phyloP scores from a whole-genome alignment of 2,329 filamentous ascomycete species.

The Ophiostoma fasciatum region DNA sequence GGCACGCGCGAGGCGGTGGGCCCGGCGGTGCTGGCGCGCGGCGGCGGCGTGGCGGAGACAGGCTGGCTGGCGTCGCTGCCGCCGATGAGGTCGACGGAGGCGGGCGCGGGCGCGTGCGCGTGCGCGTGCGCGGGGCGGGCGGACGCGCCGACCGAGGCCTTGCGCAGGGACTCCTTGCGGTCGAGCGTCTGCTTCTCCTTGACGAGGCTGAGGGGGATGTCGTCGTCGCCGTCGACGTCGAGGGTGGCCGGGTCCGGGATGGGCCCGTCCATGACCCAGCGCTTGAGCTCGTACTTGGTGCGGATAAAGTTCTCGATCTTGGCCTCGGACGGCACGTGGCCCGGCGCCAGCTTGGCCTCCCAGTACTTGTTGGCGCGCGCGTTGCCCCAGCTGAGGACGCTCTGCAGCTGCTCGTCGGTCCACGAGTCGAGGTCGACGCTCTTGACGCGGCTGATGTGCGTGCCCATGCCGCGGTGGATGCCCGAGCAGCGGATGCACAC shows the following conservation, averaged over 20 bases:
- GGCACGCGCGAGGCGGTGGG: slow-evolving; percentile 43
- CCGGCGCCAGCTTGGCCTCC: slow-evolving; percentile 84
- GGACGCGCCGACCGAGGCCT: slow-evolving; percentile 37
- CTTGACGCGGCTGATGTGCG: slow-evolving; percentile 95
- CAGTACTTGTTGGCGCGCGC: slow-evolving; percentile 95
- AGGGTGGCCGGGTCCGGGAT: slow-evolving; percentile 87
- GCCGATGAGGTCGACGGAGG: slow-evolving; percentile 59
- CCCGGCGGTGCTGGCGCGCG: slow-evolving; percentile 62
- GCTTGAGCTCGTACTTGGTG: slow-evolving; percentile 96
- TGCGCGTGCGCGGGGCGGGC: slow-evolving; percentile 13
- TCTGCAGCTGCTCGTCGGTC: slow-evolving; percentile 96
- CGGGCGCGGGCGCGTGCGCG: slow-evolving; percentile 30
- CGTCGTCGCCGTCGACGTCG: slow-evolving; percentile 73
- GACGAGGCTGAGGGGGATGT: slow-evolving; percentile 49
- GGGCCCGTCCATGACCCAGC: slow-evolving; percentile 97
- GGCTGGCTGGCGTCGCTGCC: slow-evolving; percentile 33
- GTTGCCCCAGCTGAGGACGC: slow-evolving; percentile 91
- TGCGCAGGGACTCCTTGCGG: slow-evolving; percentile 42
- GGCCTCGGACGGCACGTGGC: slow-evolving; percentile 84
- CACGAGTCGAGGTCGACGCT: slow-evolving; percentile 95
- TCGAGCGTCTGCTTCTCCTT: slow-evolving; percentile 53
- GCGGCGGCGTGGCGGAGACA: slow-evolving; percentile 32
- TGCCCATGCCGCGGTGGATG: slow-evolving; percentile 97
- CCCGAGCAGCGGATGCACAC: slow-evolving; percentile 97
- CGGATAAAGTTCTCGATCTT: slow-evolving; percentile 99